A percentile compares a stretch with the other conserved stretches of the same genome.
Conservation (phyloP, 1,284 basidiomycete species). For the Veloboletus limbatus region DNA sequence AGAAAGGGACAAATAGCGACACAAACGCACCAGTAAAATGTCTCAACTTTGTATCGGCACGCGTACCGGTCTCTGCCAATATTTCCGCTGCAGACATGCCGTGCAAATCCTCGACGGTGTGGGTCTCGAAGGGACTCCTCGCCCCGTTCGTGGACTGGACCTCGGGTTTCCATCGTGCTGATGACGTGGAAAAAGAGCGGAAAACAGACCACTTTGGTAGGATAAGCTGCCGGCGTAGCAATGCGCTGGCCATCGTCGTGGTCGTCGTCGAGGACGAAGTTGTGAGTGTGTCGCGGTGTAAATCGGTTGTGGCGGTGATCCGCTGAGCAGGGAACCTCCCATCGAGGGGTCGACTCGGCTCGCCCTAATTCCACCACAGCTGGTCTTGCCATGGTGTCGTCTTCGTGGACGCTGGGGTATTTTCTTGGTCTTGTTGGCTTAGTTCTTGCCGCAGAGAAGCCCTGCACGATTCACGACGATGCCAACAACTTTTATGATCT, state of each 20-base stretch:
- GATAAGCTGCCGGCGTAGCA: slow-evolving; percentile 44
- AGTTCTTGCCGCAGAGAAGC: slow-evolving; percentile 36
- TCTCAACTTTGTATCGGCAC: slow-evolving; percentile 80
- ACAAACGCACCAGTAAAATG: slow-evolving; percentile 80
- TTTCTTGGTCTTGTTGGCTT: slow-evolving; percentile 27
- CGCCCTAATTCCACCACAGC: slow-evolving; percentile 13
- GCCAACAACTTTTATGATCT: slow-evolving; percentile 60
- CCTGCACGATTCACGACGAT: slow-evolving; percentile 41
- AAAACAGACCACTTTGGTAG: slow-evolving; percentile 27
- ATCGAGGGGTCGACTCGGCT: slow-evolving; percentile 22
- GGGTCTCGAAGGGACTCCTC: slow-evolving; percentile 57
- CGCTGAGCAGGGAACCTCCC: slow-evolving; percentile 18
- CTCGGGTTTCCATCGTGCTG: slow-evolving; percentile 25
- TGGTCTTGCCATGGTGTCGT: slow-evolving; percentile 6
- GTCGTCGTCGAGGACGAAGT: slow-evolving; percentile 17
- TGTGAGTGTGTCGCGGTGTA: slow-evolving; percentile 21
- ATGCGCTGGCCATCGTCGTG: slow-evolving; percentile 31
- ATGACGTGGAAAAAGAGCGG: slow-evolving; percentile 29
- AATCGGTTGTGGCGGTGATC: slow-evolving; percentile 27
- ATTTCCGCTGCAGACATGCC: slow-evolving; percentile 75
- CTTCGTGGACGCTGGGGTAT: not conserved
- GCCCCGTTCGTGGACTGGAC: slow-evolving; percentile 25
- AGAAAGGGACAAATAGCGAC: slow-evolving; percentile 4
- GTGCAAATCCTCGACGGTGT: slow-evolving; percentile 81
- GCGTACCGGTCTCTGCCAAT: slow-evolving; percentile 68